Base-by-base conservation (phyloP, 805 yeast species). In the Suhomyces pyralidae region DNA sequence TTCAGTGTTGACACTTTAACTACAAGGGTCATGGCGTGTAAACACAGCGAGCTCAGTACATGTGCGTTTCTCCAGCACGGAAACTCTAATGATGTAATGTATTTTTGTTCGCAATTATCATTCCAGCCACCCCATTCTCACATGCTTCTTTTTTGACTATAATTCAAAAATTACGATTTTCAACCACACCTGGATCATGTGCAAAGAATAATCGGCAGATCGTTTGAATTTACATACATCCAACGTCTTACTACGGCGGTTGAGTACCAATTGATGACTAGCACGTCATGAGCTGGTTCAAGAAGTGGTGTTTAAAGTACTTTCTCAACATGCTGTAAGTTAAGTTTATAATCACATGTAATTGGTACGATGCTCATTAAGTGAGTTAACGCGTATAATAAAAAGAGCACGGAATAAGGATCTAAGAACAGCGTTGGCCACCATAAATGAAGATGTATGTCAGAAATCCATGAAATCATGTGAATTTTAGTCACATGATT, bases 381-480 rank as follows among this genome's bases (percentile, higher is more conserved):
- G 28, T 26, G 14, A 26, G 30, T 26, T 26, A 2, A 10, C 30
- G 30, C 30, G 3, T 9, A 9, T 10, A 3, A 26, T 26, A 26
- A 26, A 10, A 30, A 30, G 3, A 30, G 14, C 36, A n/a, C 36
- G 15, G 15, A 30, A 14, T 5, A 30, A 30, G 36, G 15, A 30
- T 30, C 15, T 14, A 14, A 7, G 15, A 30, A 30, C n/a, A 28
- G 32, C 5, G 32, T 82, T 82, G 5, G 84, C 87, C 3, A 88
- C 87, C 51, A 83, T 71, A 2, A 86, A 86, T 12, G 85, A 79
- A n/a, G n/a, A n/a, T n/a, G n/a, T n/a, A n/a, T n/a, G n/a, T n/a
- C n/a, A n/a, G n/a, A n/a, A n/a, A n/a, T n/a, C n/a, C n/a, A n/a
- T n/a, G n/a, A n/a, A n/a, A n/a, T n/a, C n/a, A n/a, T n/a, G n/a